Conservation (phyloP, 352 stramenopile genomes). For the Aphanomyces astaci region DNA sequence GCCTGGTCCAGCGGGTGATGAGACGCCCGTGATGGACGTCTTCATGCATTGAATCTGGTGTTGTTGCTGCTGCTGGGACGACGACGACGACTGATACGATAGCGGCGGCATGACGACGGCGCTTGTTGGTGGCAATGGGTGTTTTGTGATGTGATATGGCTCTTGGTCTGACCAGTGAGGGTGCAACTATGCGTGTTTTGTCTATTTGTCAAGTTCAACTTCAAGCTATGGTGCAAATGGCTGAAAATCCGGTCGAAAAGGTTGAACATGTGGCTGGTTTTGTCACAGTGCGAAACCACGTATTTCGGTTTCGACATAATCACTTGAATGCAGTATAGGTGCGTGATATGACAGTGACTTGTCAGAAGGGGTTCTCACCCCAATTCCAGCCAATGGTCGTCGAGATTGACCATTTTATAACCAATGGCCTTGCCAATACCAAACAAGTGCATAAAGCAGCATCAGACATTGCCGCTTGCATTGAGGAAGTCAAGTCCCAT, state of each 20-base stretch:
- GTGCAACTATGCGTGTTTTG: not conserved
- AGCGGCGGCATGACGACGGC: not conserved
- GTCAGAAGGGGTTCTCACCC: too few relatives aligned
- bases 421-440: too few relatives aligned
- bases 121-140: not conserved
- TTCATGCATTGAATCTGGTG: conserved; percentile 30
- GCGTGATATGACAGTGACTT: too few relatives aligned
- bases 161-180: not conserved
- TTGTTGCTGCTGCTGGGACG: not conserved
- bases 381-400: too few relatives aligned
- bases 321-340: not conserved
- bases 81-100: too few relatives aligned
- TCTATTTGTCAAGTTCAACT: conserved; percentile 7
- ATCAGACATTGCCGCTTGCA: too few relatives aligned
- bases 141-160: not conserved
- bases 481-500: too few relatives aligned
- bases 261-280: not conserved
- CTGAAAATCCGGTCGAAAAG: not conserved
- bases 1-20: conserved; percentile 46
- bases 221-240: not conserved
- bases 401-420: too few relatives aligned
- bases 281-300: not conserved
- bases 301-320: not conserved
- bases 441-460: too few relatives aligned
- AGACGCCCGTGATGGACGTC: conserved; percentile 70